Percentiles rank a stretch among this genome's conserved stretches.
These are phyloP conservation scores for Xylaria sp. DNA, from an alignment of 2,329 filamentous ascomycete species.

Conservation along the genomic window DNA sequence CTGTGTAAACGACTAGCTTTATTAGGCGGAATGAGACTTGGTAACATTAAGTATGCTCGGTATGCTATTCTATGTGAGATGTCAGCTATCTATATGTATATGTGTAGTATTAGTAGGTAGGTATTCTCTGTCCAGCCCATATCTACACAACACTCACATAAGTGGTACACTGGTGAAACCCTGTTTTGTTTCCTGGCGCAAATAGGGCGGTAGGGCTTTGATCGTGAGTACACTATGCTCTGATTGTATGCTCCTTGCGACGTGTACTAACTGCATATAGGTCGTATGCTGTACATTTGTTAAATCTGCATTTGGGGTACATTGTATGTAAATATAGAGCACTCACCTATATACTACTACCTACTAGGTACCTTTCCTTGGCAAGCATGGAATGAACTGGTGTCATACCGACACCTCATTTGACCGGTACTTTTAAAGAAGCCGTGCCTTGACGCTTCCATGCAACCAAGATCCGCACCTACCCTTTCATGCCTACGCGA, in stretches of 20 bases:
- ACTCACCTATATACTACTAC: neutral
- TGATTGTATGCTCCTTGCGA: neutral
- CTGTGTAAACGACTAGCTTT: neutral
- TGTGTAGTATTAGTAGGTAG: neutral
- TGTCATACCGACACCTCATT: constrained; percentile 10
- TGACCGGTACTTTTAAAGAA: constrained; percentile 30
- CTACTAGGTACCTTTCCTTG: neutral
- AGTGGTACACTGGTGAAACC: too few relatives aligned
- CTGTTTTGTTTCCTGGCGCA: too few relatives aligned
- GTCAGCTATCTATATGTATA: too few relatives aligned
- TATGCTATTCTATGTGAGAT: neutral
- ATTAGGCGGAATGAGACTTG: neutral
- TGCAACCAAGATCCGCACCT: constrained; percentile 12
- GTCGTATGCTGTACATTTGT: neutral
- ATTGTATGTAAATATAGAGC: neutral
- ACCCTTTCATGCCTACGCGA: neutral
- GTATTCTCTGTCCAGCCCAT: constrained; percentile 1
- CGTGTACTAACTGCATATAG: neutral
- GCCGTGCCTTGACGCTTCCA: constrained; percentile 16
- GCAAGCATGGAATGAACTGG: neutral
- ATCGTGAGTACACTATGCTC: too few relatives aligned
- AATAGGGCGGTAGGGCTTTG: neutral
- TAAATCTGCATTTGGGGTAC: constrained; percentile 12
- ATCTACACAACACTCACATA: neutral
- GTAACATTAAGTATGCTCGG: neutral